Conservation (phyloP, 768 basidiomycete species). For the Leccinellum albellum region DNA sequence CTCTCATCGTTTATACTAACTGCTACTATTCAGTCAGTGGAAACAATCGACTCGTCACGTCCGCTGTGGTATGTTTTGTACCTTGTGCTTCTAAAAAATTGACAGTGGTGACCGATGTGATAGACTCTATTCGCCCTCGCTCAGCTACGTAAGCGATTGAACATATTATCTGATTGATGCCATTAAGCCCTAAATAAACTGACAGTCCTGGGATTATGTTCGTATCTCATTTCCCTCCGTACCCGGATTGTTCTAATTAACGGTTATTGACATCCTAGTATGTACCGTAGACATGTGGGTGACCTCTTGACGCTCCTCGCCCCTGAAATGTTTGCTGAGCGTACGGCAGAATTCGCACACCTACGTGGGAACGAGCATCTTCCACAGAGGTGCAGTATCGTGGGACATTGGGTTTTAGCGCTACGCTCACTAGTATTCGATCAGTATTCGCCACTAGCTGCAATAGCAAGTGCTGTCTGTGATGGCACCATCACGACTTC, state of each 20-base stretch:
- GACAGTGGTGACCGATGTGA: neutral
- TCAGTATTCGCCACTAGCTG: conserved; percentile 10
- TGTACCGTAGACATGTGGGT: conserved; percentile 4
- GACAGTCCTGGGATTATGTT: conserved; percentile 15
- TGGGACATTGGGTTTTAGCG: neutral
- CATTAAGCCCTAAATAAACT: neutral
- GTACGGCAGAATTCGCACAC: conserved; percentile 5
- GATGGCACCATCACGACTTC: conserved; percentile 17
- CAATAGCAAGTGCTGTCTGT: conserved; percentile 17
- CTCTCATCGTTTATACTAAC: neutral
- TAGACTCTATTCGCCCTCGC: conserved; percentile 5
- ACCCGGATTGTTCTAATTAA: too few relatives aligned
- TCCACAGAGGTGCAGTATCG: conserved; percentile 3
- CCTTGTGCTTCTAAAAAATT: too few relatives aligned
- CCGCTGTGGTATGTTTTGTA: conserved; percentile 12
- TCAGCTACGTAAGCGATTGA: conserved; percentile 11
- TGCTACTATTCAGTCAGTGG: conserved; percentile 13
- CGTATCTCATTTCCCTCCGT: neutral
- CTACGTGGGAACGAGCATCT: conserved; percentile 1
- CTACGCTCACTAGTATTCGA: neutral
- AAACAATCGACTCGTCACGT: conserved; percentile 11
- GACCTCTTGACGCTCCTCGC: too few relatives aligned
- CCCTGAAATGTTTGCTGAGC: neutral
- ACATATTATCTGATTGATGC: neutral
- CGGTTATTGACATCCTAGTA: neutral